Conservation (phyloP, 345 rosid genomes). For the Bruguiera parviflora region DNA sequence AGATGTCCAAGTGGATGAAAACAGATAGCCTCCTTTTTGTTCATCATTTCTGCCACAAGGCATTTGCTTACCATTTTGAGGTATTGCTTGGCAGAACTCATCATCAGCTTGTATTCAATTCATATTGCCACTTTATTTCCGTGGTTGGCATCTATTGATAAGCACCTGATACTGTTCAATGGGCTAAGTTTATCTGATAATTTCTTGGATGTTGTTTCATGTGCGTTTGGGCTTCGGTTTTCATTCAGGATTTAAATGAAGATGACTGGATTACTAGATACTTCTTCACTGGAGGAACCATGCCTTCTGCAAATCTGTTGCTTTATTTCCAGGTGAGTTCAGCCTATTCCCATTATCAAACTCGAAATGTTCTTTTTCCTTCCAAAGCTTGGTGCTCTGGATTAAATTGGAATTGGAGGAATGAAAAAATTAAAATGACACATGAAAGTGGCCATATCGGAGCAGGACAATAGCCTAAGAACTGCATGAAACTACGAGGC, state of each 20-base stretch:
- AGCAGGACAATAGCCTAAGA: no score
- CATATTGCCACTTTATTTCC: neutral
- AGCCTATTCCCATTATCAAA: neutral
- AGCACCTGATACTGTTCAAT: no score
- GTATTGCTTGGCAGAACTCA: conserved; percentile 26
- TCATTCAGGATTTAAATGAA: conserved; percentile 60
- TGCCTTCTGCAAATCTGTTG: conserved; percentile 83
- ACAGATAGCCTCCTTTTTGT: conserved; percentile 70
- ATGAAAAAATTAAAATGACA: neutral
- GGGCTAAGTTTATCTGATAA: no score
- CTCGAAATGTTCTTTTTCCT: neutral
- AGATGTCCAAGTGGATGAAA: conserved; percentile 84
- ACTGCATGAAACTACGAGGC: neutral
- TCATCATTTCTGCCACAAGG: conserved; percentile 82
- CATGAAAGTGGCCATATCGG: neutral
- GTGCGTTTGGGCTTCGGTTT: conserved; percentile 3
- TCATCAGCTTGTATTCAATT: neutral
- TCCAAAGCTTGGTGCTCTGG: neutral
- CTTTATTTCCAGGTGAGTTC: conserved; percentile 75
- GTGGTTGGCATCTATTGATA: neutral
- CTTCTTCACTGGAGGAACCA: conserved; percentile 86
- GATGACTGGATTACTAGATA: conserved; percentile 90
- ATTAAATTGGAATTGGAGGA: neutral
- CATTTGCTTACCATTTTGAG: conserved; percentile 87
- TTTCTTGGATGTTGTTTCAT: neutral